phyloP scores from a whole-genome alignment of 2,329 filamentous ascomycete genomes.

The Periconia macrospinosa region DNA sequence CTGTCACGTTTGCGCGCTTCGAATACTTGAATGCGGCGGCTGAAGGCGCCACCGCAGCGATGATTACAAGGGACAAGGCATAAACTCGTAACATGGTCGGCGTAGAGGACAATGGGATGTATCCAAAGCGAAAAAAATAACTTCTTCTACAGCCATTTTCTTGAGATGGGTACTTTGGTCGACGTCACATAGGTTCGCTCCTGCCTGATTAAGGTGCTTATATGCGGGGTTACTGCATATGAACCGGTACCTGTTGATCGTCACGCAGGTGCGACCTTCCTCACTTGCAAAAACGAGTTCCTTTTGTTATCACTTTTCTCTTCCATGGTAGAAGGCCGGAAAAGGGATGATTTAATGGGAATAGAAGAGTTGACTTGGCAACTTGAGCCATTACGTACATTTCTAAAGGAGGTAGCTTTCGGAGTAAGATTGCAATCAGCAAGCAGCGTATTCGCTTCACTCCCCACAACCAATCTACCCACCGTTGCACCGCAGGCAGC shows the following conservation, averaged over 20 bases:
- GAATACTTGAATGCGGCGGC: not conserved
- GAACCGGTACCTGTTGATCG: slow-evolving; percentile 13
- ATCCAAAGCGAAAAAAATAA: not conserved
- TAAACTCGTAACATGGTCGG: not conserved
- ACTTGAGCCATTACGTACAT: no score
- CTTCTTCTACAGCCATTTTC: not conserved
- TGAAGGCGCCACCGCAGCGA: not conserved
- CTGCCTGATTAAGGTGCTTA: slow-evolving; percentile 22
- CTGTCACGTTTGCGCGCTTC: slow-evolving; percentile 13
- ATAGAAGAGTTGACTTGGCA: no score
- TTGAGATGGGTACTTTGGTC: not conserved
- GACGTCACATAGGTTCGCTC: slow-evolving; percentile 21
- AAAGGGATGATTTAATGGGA: no score
- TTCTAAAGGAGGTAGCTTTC: no score
- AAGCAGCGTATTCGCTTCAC: no score
- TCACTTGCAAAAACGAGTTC: no score
- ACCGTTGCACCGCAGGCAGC: no score
- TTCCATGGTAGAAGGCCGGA: no score
- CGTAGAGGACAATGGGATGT: not conserved
- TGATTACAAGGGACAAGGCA: not conserved
- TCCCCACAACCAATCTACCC: no score
- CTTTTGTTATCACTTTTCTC: no score
- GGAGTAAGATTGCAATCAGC: no score
- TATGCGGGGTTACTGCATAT: slow-evolving; percentile 29
- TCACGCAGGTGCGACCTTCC: not conserved